Conservation (phyloP, 441 rosid species). For the Lepidium campestre region DNA sequence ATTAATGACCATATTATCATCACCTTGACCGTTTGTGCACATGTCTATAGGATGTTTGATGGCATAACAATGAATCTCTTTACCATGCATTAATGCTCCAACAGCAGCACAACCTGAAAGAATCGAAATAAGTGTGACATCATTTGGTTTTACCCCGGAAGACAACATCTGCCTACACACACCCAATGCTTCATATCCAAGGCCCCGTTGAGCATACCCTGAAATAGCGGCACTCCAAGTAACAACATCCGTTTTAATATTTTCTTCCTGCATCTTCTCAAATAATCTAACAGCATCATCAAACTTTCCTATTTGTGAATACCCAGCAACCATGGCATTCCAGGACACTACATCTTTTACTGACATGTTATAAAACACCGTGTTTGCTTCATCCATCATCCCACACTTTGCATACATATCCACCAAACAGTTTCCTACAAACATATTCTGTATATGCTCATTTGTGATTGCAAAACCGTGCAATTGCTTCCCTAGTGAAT, state of each 20-base stretch:
- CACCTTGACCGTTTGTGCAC: slow-evolving; percentile 32
- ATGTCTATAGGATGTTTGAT: slow-evolving; percentile 49
- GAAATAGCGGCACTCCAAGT: slow-evolving; percentile 92
- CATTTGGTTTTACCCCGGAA: slow-evolving; percentile 53
- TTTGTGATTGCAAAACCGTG: slow-evolving; percentile 53
- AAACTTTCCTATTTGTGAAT: slow-evolving; percentile 60
- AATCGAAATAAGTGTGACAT: slow-evolving; percentile 68
- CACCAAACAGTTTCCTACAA: slow-evolving; percentile 67
- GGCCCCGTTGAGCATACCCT: slow-evolving; percentile 73
- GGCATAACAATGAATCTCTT: slow-evolving; percentile 67
- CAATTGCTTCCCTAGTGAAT: slow-evolving; percentile 46
- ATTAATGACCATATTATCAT: slow-evolving; percentile 54
- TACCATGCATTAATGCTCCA: slow-evolving; percentile 64
- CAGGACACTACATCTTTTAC: slow-evolving; percentile 81
- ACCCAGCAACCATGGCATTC: slow-evolving; percentile 90
- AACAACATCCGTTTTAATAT: slow-evolving; percentile 63
- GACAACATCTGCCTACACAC: slow-evolving; percentile 67
- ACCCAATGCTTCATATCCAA: slow-evolving; percentile 58
- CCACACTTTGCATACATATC: slow-evolving; percentile 87
- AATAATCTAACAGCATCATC: slow-evolving; percentile 58
- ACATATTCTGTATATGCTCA: slow-evolving; percentile 51
- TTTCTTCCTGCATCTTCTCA: slow-evolving; percentile 58
- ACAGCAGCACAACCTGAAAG: slow-evolving; percentile 85
- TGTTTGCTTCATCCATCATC: slow-evolving; percentile 57
- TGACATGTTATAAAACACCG: slow-evolving; percentile 50